Conservation (phyloP, 2,329 filamentous ascomycete genomes). For the Penicillium sp. region DNA sequence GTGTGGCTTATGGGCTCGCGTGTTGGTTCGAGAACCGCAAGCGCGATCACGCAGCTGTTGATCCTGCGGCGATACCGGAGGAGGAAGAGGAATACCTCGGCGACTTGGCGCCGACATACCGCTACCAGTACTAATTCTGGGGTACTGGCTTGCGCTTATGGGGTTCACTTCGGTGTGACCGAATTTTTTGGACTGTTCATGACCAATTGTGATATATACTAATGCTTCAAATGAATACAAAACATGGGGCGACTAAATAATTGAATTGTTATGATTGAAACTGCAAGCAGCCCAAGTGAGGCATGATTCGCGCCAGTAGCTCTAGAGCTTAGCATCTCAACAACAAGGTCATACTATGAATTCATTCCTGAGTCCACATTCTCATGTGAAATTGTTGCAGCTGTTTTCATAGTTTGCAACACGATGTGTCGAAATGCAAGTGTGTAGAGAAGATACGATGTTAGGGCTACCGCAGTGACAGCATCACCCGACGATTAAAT, state of each 20-base stretch:
- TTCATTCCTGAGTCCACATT: too few species aligned
- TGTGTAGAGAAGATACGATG: not conserved
- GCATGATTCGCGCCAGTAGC: not conserved
- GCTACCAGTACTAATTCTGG: constrained; percentile 38
- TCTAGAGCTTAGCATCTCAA: not conserved
- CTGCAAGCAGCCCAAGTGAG: not conserved
- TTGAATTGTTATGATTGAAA: not conserved
- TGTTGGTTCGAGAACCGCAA: constrained; percentile 44
- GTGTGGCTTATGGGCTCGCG: constrained; percentile 40
- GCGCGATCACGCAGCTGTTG: constrained; percentile 34
- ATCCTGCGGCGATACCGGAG: constrained; percentile 26
- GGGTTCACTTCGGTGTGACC: not conserved
- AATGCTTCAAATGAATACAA: not conserved
- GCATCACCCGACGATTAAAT: not conserved
- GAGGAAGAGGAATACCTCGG: constrained; percentile 40
- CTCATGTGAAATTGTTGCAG: not conserved
- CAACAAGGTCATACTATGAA: not conserved
- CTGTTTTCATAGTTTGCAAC: not conserved
- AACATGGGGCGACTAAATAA: not conserved
- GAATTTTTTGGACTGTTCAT: not conserved
- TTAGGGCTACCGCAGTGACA: not conserved
- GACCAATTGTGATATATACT: not conserved
- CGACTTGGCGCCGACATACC: constrained; percentile 46
- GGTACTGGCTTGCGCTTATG: not conserved
- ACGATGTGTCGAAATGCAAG: not conserved